Conservation (phyloP, 371 early-diverging fungal genomes). For the Sporodiniella umbellata region DNA sequence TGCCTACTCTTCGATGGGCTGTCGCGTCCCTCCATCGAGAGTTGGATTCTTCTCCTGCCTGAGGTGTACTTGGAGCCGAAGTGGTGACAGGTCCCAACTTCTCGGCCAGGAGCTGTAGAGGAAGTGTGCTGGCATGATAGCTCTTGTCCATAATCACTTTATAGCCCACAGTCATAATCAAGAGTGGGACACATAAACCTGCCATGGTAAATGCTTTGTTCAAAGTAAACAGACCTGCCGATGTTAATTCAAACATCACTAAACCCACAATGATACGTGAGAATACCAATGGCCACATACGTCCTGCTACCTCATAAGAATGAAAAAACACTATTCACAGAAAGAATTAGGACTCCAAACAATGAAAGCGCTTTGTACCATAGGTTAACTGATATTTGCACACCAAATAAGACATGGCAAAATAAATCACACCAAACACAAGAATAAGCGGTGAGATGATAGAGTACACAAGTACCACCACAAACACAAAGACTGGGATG, state of each 20-base stretch:
- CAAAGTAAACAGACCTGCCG: conserved; percentile 72
- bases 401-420: conserved; percentile 66
- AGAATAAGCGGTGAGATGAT: conserved; percentile 77
- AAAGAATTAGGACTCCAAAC: background rate
- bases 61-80: conserved; percentile 7
- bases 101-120: conserved; percentile 40
- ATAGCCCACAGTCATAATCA: conserved; percentile 52
- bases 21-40: background rate
- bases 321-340: conserved; percentile 61
- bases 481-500: conserved; percentile 70
- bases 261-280: conserved; percentile 69
- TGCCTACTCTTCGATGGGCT: conserved; percentile 6
- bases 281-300: conserved; percentile 71
- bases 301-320: conserved; percentile 77
- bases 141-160: conserved; percentile 54
- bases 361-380: conserved; percentile 28
- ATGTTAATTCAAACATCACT: conserved; percentile 73
- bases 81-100: conserved; percentile 37
- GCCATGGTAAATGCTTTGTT: conserved; percentile 50
- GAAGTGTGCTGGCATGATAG: conserved; percentile 54
- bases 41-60: no score
- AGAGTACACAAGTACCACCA: conserved; percentile 73
- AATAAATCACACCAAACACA: conserved; percentile 73
- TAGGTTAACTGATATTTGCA: conserved; percentile 73
- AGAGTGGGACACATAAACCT: conserved; percentile 43